Evolutionary conservation across 805 yeast genomes (phyloP), one percentile per base, ranked within the genome.

Genomic region (Blastobotrys robertii): DNA sequence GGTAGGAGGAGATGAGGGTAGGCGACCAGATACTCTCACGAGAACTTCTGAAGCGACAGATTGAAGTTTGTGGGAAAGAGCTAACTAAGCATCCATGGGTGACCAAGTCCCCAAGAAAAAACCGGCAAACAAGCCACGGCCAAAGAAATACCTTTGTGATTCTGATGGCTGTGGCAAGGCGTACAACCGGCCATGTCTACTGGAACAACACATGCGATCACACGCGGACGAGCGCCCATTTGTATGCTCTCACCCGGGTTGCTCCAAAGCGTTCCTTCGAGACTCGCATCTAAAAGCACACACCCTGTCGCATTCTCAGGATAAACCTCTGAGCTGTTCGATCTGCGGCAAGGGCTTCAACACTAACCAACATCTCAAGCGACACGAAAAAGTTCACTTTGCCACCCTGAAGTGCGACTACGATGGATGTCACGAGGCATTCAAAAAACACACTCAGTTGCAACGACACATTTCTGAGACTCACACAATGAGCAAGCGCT

Each of bases 361-460:
- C 41, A 73, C 95, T 0, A 60, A 59, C 41, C 97, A 92, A 63
- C 97, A 88, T 56, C 66, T 86, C 44, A 75, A 72, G 48, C 71
- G 95, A 42, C 98, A 92, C 59, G 86, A 81, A 62, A 71, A 74
- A 32, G 81, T 94, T 2, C 97, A 92, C 58, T 76, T 77, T 3
- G 70, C 72, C 49, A 74, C 85, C 1, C 80, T 79, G 53, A 47
- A 50, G 16, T 86, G 96, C 59, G 53, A 71, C 2, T 66, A 71
- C 50, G 79, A 71, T 16, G 75, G 68, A 2, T 92, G 98, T 56
- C 49, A 52, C 0, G 84, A 77, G 50, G 59, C 77, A 0, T 90
- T 86, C 54, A 74, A 78, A 55, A 82, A 81, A 51, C 85, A 81
- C 59, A 84, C 83, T 46, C 79, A 84, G 11, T 66, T 86, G 44